Evolutionary conservation across 2,329 filamentous ascomycete genomes (phyloP).

Genomic region (Lachnellula willkommii): DNA sequence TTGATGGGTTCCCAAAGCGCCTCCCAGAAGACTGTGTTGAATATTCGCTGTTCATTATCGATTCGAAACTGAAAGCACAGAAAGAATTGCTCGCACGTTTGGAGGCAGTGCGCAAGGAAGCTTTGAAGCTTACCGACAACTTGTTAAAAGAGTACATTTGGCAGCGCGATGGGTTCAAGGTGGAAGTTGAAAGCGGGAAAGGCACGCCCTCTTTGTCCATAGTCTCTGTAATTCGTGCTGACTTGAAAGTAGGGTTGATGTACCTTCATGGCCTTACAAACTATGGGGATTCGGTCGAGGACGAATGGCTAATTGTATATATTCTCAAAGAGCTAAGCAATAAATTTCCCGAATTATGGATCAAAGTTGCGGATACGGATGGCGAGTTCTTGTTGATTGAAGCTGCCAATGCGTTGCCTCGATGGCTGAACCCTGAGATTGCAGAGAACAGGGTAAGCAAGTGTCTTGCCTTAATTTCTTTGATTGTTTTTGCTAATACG

Average conservation of each 20-base stretch:
- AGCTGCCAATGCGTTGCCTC: slow-evolving; percentile 79
- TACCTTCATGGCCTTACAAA: slow-evolving; percentile 73
- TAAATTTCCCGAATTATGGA: slow-evolving; percentile 69
- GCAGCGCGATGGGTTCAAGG: slow-evolving; percentile 80
- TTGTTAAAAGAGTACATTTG: slow-evolving; percentile 86
- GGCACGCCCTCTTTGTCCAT: slow-evolving; percentile 38
- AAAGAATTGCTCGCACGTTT: slow-evolving; percentile 56
- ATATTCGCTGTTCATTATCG: slow-evolving; percentile 72
- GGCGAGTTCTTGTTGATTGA: slow-evolving; percentile 95
- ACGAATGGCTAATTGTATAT: slow-evolving; percentile 96
- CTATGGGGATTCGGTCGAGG: slow-evolving; percentile 90
- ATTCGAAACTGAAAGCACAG: slow-evolving; percentile 49
- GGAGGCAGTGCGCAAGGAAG: slow-evolving; percentile 66
- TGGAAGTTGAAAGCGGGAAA: slow-evolving; percentile 48
- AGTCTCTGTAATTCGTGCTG: slow-evolving; percentile 6
- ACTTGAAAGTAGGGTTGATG: slow-evolving; percentile 39
- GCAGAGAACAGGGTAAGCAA: slow-evolving; percentile 66
- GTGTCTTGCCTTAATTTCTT: neutral
- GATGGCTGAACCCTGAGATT: slow-evolving; percentile 87
- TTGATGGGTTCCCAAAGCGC: slow-evolving; percentile 51
- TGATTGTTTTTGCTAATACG: slow-evolving; percentile 10
- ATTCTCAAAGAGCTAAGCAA: slow-evolving; percentile 76
- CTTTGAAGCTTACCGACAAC: slow-evolving; percentile 54
- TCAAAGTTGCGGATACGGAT: slow-evolving; percentile 78
- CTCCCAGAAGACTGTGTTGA: slow-evolving; percentile 81